Conservation (phyloP, 305 asterid genomes). For the Rubia peregrina region DNA sequence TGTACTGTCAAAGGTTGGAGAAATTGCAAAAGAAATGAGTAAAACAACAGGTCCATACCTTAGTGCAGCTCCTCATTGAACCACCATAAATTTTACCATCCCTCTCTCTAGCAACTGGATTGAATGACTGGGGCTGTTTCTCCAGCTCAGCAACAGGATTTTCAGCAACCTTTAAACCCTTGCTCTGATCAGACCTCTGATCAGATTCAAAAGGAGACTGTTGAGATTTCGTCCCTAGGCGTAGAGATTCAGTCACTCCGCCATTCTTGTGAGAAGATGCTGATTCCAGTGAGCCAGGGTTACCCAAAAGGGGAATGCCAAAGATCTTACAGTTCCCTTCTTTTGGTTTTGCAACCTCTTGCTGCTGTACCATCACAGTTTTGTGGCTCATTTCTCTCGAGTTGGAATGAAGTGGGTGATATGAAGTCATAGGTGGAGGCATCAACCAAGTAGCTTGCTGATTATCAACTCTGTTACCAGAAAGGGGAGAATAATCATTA, state of each 20-base stretch:
- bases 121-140: slow-evolving; percentile 34
- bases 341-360: slow-evolving; percentile 41
- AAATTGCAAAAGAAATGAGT: slow-evolving; percentile 2
- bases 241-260: slow-evolving; percentile 19
- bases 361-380: slow-evolving; percentile 31
- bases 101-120: slow-evolving; percentile 35
- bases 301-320: slow-evolving; percentile 61
- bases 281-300: slow-evolving; percentile 33
- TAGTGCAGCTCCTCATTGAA: slow-evolving; percentile 85
- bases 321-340: slow-evolving; percentile 77
- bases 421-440: slow-evolving; percentile 61
- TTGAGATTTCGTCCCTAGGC: slow-evolving; percentile 26
- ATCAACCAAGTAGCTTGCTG: slow-evolving; percentile 60
- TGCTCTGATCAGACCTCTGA: slow-evolving; percentile 46
- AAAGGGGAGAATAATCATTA: slow-evolving; percentile 39
- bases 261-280: slow-evolving; percentile 23
- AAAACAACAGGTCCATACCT: slow-evolving; percentile 35
- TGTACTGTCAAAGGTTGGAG: neutral
- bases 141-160: slow-evolving; percentile 50
- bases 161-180: slow-evolving; percentile 46
- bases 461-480: slow-evolving; percentile 40
- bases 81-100: slow-evolving; percentile 49
- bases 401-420: slow-evolving; percentile 40
- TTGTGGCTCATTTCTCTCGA: slow-evolving; percentile 44
- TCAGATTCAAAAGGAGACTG: slow-evolving; percentile 44